Conservation (phyloP, 768 basidiomycete species). For the Boletus subcaerulescens region DNA sequence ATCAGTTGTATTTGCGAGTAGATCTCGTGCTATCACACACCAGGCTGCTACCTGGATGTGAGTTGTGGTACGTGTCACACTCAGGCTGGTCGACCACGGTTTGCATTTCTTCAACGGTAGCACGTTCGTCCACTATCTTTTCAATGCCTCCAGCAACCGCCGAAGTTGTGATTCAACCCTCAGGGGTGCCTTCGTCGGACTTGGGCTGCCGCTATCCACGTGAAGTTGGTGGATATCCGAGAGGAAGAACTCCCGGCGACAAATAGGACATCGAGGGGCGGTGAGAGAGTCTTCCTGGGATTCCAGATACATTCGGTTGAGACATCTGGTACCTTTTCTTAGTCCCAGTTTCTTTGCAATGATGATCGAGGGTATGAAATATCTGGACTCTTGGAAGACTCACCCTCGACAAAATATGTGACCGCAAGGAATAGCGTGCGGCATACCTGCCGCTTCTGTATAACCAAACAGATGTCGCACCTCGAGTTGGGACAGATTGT, state of each 20-base stretch:
- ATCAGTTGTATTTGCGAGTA: neutral
- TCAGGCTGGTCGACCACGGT: neutral
- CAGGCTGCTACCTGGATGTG: neutral
- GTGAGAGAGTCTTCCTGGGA: no score
- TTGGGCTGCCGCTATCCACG: neutral
- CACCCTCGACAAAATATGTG: no score
- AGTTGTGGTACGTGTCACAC: neutral
- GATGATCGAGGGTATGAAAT: no score
- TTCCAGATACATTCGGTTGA: neutral
- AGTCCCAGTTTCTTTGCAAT: no score
- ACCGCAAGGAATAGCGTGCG: no score
- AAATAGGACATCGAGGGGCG: constrained; percentile 9
- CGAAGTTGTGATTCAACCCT: neutral
- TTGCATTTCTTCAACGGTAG: constrained; percentile 10
- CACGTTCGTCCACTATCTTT: neutral
- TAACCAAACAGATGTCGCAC: constrained; percentile 15
- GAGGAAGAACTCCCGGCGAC: constrained; percentile 1
- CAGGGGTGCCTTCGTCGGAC: neutral
- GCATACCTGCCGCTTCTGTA: no score
- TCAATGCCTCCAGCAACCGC: neutral
- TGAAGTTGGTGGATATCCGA: constrained; percentile 1
- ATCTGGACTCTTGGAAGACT: no score
- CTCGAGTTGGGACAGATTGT: constrained; percentile 5
- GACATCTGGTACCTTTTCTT: constrained; percentile 2
- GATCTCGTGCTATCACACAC: neutral